These are phyloP conservation scores for Mycosphaerella arachidis DNA, from an alignment of 2,329 filamentous ascomycete genomes.

Conservation along the genomic window DNA sequence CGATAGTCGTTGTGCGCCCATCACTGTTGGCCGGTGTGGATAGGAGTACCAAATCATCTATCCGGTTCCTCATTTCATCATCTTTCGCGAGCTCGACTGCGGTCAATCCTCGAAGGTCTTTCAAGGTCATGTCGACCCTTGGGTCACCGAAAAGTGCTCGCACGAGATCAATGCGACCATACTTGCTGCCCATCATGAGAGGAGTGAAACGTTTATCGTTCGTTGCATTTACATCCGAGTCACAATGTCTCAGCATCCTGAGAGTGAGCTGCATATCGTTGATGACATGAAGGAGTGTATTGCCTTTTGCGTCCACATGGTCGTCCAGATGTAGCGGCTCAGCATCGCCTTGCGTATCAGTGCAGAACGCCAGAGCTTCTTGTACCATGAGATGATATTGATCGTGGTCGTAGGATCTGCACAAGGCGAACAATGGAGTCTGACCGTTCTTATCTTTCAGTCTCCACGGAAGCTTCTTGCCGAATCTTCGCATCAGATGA, in stretches of 20 bases:
- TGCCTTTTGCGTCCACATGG: constrained; percentile 87
- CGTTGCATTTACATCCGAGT: constrained; percentile 91
- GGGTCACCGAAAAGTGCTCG: constrained; percentile 81
- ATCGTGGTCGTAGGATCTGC: constrained; percentile 88
- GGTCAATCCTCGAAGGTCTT: constrained; percentile 81
- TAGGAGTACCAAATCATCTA: constrained; percentile 87
- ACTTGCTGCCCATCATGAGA: constrained; percentile 97
- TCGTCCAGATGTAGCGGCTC: constrained; percentile 84
- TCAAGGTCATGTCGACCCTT: constrained; percentile 76
- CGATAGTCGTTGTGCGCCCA: constrained; percentile 83
- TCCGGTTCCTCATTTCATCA: constrained; percentile 92
- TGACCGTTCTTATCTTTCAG: constrained; percentile 94
- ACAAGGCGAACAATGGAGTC: constrained; percentile 93
- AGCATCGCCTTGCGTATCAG: constrained; percentile 68
- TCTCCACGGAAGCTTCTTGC: constrained; percentile 76
- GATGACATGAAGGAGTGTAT: constrained; percentile 92
- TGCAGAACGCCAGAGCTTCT: constrained; percentile 70
- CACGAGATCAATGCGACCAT: constrained; percentile 90
- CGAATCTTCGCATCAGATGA: constrained; percentile 70
- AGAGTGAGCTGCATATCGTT: constrained; percentile 75
- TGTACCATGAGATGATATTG: constrained; percentile 86
- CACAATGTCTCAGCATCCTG: constrained; percentile 74
- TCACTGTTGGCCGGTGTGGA: constrained; percentile 67
- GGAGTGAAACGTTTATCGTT: constrained; percentile 95
- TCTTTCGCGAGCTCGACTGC: constrained; percentile 97